Conservation (phyloP, 495 filamentous ascomycete genomes). For the Talaromyces thailandensis region DNA sequence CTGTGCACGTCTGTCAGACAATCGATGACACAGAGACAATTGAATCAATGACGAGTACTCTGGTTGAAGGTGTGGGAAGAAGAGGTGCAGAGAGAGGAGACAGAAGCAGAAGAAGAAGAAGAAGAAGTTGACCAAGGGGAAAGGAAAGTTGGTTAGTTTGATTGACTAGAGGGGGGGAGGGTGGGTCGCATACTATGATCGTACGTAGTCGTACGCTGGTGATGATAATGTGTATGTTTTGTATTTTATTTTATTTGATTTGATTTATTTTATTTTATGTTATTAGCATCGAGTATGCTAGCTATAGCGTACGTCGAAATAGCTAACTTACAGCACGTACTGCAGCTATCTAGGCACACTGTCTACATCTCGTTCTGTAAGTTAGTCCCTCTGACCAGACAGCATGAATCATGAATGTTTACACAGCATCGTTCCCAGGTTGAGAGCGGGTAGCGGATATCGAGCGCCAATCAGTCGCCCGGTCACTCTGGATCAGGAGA, state of each 20-base stretch:
- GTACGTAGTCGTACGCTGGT: too few species aligned
- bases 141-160: background rate
- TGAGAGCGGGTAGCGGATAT: conserved; percentile 1
- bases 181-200: background rate
- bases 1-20: background rate
- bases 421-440: background rate
- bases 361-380: too few species aligned
- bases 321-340: too few species aligned
- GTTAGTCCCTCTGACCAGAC: too few species aligned
- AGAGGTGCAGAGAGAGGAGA: background rate
- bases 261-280: too few species aligned
- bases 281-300: too few species aligned
- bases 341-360: too few species aligned
- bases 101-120: background rate
- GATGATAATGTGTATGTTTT: too few species aligned
- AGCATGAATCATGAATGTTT: background rate
- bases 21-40: background rate
- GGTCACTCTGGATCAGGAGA: background rate
- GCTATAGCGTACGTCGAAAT: too few species aligned
- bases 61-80: too few species aligned
- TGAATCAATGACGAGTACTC: background rate
- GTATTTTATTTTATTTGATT: too few species aligned
- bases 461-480: background rate
- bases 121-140: background rate
- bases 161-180: background rate